Evolutionary conservation across 345 rosid species (phyloP), one percentile per base, ranked within the genome.

Genomic region (Corymbia maculata): DNA sequence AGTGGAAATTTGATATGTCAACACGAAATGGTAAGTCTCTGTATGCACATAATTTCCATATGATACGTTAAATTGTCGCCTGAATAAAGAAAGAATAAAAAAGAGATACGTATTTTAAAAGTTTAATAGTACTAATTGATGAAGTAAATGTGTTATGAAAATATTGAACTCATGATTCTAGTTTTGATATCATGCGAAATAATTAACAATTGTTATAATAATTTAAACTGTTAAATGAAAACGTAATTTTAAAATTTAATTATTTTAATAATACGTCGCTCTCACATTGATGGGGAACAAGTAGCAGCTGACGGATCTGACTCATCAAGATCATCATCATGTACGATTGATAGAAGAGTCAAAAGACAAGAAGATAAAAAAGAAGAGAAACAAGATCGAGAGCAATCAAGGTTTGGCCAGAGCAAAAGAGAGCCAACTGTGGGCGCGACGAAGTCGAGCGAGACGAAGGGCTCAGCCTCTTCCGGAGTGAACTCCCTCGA

Each of bases 381-480:
- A 4, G 82, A 19, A 5, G 26, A 10, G 19, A 19, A 75, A 42
- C 82, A 1, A 0, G 26, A 19, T 2, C 21, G 12, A 75, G 24
- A 75, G 14, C 28, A 17, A 3, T 75, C 49, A 22, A 19, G 28
- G 26, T 19, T 9, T 36, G 28, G 26, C 21, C 82, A 19, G 42
- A 36, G 28, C 82, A 13, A 3, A 42, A 75, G 7, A 9, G 91
- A 95, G 91, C 99, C 99, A 96, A 90, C 92, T 95, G 53, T 93
- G 95, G 16, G 97, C 99, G 89, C 99, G 88, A 96, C 94, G 89
- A 92, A 95, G 94, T 91, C 84, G 85, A 97, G 96, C 80, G 94
- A 91, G 51, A 95, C 79, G 89, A 96, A 98, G 89, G 98, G 98
- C 79, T 97, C 96, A 51, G 99, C 98, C 93, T 98, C 97, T 80